Conservation (phyloP, 1,284 basidiomycete genomes). For the Phlebopus sp. region DNA sequence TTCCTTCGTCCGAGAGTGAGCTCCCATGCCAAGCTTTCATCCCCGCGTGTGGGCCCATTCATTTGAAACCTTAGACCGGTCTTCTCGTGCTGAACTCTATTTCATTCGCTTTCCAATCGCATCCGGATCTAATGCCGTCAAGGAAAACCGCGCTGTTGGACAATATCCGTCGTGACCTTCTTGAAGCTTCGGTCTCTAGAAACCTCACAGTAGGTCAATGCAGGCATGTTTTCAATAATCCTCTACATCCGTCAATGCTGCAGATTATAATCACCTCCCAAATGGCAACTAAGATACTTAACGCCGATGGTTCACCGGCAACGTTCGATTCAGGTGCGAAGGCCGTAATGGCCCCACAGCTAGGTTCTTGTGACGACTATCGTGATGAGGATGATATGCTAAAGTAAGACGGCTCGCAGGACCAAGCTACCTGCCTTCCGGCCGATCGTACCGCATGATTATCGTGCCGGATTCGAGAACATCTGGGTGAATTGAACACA, state of each 20-base stretch:
- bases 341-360: constrained; percentile 61
- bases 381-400: constrained; percentile 8
- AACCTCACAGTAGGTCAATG: constrained; percentile 48
- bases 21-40: constrained; percentile 15
- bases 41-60: constrained; percentile 10
- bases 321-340: constrained; percentile 61
- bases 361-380: constrained; percentile 40
- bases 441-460: constrained; percentile 32
- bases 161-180: constrained; percentile 50
- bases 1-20: constrained; percentile 48
- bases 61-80: constrained; percentile 40
- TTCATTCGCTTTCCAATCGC: constrained; percentile 60
- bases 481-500: constrained; percentile 28
- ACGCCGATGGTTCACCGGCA: constrained; percentile 56
- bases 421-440: constrained; percentile 34
- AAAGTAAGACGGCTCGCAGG: constrained; percentile 21
- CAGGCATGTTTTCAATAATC: background rate
- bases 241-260: constrained; percentile 4
- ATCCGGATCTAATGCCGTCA: constrained; percentile 35
- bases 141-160: constrained; percentile 46
- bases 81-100: constrained; percentile 66
- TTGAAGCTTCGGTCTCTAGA: constrained; percentile 45
- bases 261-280: constrained; percentile 68
- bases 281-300: constrained; percentile 63
- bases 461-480: constrained; percentile 28